phyloP scores from a whole-genome alignment of 2,329 filamentous ascomycete genomes.

The Fusarium drepaniforme region DNA sequence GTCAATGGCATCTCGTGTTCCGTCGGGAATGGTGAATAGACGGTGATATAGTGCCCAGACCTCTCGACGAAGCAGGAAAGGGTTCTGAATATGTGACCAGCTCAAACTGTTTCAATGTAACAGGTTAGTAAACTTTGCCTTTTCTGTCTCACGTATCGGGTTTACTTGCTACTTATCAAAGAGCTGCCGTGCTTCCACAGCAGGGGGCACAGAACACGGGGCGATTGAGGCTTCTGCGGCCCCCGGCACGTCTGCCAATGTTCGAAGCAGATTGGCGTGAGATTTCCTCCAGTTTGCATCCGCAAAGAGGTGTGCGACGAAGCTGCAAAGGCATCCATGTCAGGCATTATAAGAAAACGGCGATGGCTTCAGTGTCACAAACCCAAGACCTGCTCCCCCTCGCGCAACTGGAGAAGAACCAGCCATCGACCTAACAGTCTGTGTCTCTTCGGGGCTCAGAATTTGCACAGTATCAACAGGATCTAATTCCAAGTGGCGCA shows the following conservation, averaged over 20 bases:
- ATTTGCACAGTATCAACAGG: not conserved
- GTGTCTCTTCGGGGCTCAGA: slow-evolving; percentile 17
- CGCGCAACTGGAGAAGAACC: slow-evolving; percentile 13
- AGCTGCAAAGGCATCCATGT: not conserved
- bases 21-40: not conserved
- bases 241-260: slow-evolving; percentile 11
- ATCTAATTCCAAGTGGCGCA: not conserved
- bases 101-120: not conserved
- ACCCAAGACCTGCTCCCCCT: slow-evolving; percentile 25
- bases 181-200: not conserved
- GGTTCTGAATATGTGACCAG: slow-evolving; percentile 25
- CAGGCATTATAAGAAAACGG: not conserved
- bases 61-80: slow-evolving; percentile 11
- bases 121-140: fast-evolving
- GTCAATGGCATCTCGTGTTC: fast-evolving
- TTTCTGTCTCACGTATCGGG: fast-evolving
- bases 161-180: slow-evolving; percentile 27
- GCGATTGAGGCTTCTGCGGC: slow-evolving; percentile 6
- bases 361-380: too few species aligned
- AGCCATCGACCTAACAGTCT: slow-evolving; percentile 14
- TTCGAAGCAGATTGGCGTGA: slow-evolving; percentile 7
- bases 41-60: slow-evolving; percentile 22
- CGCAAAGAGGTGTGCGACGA: slow-evolving; percentile 16
- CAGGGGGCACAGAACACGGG: slow-evolving; percentile 3
- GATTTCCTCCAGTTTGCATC: slow-evolving; percentile 23